phyloP scores from a whole-genome alignment of 2,329 filamentous ascomycete species.

The Verticillium tricorpus region DNA sequence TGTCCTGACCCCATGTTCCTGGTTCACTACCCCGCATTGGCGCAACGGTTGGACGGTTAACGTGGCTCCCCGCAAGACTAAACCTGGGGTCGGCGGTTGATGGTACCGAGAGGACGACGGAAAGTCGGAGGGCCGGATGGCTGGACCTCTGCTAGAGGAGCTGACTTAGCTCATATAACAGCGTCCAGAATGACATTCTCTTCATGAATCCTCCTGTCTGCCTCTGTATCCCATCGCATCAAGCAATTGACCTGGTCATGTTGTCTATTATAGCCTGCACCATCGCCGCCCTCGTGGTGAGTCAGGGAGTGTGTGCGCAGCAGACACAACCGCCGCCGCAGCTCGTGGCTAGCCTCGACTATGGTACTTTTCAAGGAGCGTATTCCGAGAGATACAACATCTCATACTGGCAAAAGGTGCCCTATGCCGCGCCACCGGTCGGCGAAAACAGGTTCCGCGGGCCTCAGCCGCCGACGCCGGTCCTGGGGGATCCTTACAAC shows the following conservation, averaged over 20 bases:
- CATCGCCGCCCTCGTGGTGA: not conserved
- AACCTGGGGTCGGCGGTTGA: not conserved
- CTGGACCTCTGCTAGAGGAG: not conserved
- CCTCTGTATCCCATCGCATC: not conserved
- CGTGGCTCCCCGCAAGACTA: not conserved
- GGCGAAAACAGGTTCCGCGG: conserved; percentile 56
- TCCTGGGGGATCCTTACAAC: conserved; percentile 47
- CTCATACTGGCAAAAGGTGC: conserved; percentile 56
- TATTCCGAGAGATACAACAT: conserved; percentile 50
- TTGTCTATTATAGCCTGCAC: not conserved
- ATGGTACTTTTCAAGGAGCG: conserved; percentile 48
- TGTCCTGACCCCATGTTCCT: not conserved
- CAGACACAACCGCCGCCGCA: conserved; percentile 3
- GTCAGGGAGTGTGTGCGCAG: not conserved
- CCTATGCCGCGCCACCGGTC: conserved; percentile 54
- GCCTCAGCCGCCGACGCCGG: conserved; percentile 48
- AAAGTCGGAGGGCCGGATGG: not conserved
- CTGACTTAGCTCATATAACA: not conserved
- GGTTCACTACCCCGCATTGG: not conserved
- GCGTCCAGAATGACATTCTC: not conserved
- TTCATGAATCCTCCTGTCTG: not conserved
- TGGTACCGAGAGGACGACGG: not conserved
- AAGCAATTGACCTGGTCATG: not conserved
- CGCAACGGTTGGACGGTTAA: not conserved
- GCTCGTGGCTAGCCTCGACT: conserved; percentile 37